A percentile compares a stretch with the other conserved stretches of the same genome.
Evolutionary conservation across 257 asterid species (phyloP).

Genomic region (Fraxinus anomala): DNA sequence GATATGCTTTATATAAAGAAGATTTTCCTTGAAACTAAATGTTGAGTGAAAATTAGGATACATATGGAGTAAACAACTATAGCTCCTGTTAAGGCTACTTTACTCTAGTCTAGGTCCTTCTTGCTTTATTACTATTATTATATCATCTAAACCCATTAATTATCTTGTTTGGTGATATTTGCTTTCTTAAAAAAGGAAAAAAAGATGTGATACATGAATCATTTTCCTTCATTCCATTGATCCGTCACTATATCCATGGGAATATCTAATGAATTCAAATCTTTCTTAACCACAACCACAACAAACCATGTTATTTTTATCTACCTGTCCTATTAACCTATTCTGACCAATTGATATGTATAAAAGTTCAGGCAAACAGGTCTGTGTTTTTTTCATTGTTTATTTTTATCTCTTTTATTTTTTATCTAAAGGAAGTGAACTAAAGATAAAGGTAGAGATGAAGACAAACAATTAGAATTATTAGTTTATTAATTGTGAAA

Average conservation of each 20-base stretch:
- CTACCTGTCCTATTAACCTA: background rate
- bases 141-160: background rate
- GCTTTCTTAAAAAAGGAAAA: background rate
- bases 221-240: background rate
- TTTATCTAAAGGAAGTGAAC: background rate
- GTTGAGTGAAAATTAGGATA: background rate
- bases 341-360: background rate
- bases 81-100: slow-evolving; percentile 14
- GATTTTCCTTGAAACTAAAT: background rate
- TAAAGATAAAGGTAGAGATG: background rate
- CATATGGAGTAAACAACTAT: slow-evolving; percentile 16
- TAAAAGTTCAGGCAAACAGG: background rate
- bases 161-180: background rate
- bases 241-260: background rate
- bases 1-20: background rate
- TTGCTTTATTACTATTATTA: background rate
- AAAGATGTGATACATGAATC: background rate
- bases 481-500: background rate
- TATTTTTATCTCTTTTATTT: background rate
- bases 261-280: background rate
- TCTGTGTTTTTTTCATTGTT: background rate
- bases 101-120: background rate
- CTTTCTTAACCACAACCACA: background rate
- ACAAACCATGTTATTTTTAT: background rate
- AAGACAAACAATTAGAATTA: background rate